phyloP scores from a whole-genome alignment of 495 filamentous ascomycete genomes.

The Aspergillus egyptiacus region DNA sequence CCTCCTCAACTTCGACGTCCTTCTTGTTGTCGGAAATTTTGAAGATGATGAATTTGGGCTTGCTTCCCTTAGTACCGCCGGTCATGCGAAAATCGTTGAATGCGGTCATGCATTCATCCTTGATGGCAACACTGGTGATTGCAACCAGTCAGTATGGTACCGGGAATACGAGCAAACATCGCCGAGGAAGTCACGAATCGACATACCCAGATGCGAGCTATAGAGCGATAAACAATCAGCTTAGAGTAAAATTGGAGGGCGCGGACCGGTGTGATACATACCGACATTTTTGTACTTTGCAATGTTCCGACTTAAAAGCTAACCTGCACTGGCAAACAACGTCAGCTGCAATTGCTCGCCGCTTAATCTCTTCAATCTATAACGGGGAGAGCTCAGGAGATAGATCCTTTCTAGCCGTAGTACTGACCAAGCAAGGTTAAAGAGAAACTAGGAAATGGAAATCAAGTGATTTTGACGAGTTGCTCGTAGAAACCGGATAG shows the following conservation, averaged over 20 bases:
- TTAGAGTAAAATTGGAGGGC: slow-evolving; percentile 13
- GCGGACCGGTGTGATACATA: slow-evolving; percentile 18
- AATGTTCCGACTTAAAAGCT: slow-evolving; percentile 19
- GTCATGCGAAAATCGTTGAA: slow-evolving; percentile 91
- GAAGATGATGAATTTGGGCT: slow-evolving; percentile 93
- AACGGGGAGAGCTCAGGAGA: background rate
- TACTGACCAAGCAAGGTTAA: slow-evolving; percentile 12
- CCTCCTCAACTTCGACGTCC: slow-evolving; percentile 75
- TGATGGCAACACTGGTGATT: slow-evolving; percentile 62
- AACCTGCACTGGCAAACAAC: slow-evolving; percentile 32
- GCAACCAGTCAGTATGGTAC: slow-evolving; percentile 19
- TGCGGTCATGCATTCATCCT: slow-evolving; percentile 68
- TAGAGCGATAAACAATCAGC: slow-evolving; percentile 6
- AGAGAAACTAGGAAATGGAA: background rate
- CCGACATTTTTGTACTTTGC: slow-evolving; percentile 36
- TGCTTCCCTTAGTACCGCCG: slow-evolving; percentile 63
- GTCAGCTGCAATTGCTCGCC: slow-evolving; percentile 18
- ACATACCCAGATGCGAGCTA: slow-evolving; percentile 46
- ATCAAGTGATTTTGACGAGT: background rate
- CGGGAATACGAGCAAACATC: background rate
- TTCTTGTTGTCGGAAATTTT: slow-evolving; percentile 93
- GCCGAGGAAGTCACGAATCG: slow-evolving; percentile 9
- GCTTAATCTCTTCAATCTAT: slow-evolving; percentile 4
- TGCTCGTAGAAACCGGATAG: background rate
- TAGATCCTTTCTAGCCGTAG: background rate